A percentile compares a stretch with the other conserved stretches of the same genome.
These are phyloP conservation scores for Apiotrichum gamsii DNA, from an alignment of 1,284 basidiomycete genomes.

Conservation along the genomic window DNA sequence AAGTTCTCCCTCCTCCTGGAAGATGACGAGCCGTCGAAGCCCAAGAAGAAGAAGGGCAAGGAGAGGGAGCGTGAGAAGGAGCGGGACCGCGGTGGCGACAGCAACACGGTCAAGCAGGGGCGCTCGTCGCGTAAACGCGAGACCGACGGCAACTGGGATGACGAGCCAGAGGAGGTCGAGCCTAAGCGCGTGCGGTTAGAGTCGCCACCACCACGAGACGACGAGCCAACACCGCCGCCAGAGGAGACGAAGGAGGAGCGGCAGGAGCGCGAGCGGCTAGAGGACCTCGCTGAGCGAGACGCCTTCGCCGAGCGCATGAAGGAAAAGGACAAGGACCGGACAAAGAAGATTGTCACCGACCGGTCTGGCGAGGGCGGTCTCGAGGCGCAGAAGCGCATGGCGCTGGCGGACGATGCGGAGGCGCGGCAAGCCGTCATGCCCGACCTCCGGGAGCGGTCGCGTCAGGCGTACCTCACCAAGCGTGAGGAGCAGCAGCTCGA, in stretches of 20 bases:
- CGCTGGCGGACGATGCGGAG: constrained; percentile 75
- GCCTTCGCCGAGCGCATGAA: constrained; percentile 85
- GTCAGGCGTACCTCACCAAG: constrained; percentile 92
- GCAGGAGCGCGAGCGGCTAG: constrained; percentile 65
- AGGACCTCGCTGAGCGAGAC: constrained; percentile 81
- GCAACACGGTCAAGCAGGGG: constrained; percentile 51
- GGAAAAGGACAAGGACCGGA: constrained; percentile 73
- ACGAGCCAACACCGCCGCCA: constrained; percentile 12
- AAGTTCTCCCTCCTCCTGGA: constrained; percentile 74
- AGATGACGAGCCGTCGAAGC: constrained; percentile 53
- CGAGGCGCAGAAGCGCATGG: constrained; percentile 72
- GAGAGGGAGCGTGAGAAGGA: constrained; percentile 45
- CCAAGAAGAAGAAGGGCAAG: constrained; percentile 45
- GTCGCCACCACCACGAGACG: constrained; percentile 33
- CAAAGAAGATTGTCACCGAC: constrained; percentile 89
- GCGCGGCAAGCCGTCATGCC: constrained; percentile 75
- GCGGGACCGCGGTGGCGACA: constrained; percentile 51
- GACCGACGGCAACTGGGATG: constrained; percentile 49
- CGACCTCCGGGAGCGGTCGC: constrained; percentile 71
- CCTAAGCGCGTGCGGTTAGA: constrained; percentile 48
- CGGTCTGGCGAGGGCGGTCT: constrained; percentile 74
- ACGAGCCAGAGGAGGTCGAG: constrained; percentile 57
- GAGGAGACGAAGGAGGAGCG: constrained; percentile 61
- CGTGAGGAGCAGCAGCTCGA: constrained; percentile 95
- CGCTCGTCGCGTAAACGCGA: constrained; percentile 68